Conservation (phyloP, 495 filamentous ascomycete species). For the Annulohypoxylon moriforme region DNA sequence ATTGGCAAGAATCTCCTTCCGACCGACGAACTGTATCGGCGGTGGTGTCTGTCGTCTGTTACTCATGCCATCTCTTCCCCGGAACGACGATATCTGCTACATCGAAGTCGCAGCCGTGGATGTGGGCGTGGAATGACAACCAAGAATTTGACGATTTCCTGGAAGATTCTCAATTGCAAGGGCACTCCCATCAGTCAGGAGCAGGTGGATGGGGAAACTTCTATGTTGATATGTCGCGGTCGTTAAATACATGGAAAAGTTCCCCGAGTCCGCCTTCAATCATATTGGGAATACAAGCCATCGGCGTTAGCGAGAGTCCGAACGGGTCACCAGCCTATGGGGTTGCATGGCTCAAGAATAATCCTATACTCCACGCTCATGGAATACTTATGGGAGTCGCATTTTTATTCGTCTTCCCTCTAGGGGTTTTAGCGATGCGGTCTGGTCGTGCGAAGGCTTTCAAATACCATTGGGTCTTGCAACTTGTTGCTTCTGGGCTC, state of each 20-base stretch:
- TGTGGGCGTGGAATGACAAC: slow-evolving; percentile 20
- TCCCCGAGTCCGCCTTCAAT: neutral
- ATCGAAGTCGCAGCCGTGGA: slow-evolving; percentile 10
- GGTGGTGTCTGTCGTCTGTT: slow-evolving; percentile 9
- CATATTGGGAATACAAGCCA: neutral
- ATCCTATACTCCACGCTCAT: slow-evolving; percentile 8
- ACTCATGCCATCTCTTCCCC: slow-evolving; percentile 19
- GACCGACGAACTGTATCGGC: neutral
- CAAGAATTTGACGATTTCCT: slow-evolving; percentile 4
- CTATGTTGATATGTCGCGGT: slow-evolving; percentile 13
- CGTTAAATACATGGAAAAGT: slow-evolving; percentile 6
- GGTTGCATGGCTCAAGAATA: neutral
- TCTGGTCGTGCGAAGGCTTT: slow-evolving; percentile 12
- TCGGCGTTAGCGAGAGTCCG: slow-evolving; percentile 15
- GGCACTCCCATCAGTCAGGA: slow-evolving; percentile 5
- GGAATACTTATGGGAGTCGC: slow-evolving; percentile 10
- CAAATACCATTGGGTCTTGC: slow-evolving; percentile 15
- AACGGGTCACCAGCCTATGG: neutral
- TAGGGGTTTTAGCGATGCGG: slow-evolving; percentile 14
- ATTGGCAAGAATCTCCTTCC: slow-evolving; percentile 12
- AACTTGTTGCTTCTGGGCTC: slow-evolving; percentile 9
- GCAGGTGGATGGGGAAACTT: slow-evolving; percentile 15
- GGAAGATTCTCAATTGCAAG: neutral
- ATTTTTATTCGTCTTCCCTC: slow-evolving; percentile 9
- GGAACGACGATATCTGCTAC: neutral